These are phyloP conservation scores for Aspergillus sp. DNA, from an alignment of 2,329 filamentous ascomycete species.

Conservation along the genomic window DNA sequence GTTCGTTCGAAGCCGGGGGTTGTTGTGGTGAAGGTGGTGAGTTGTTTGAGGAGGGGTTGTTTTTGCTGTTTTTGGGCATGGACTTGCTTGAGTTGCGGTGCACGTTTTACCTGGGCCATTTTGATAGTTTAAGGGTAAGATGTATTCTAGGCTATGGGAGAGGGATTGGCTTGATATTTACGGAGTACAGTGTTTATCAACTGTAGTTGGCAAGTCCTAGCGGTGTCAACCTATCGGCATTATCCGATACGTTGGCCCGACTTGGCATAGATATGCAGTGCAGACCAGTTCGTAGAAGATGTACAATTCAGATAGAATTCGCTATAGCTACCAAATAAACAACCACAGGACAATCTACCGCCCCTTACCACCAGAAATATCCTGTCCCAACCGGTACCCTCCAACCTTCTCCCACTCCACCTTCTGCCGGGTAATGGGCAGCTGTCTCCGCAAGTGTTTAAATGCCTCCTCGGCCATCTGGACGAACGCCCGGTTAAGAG, in stretches of 20 bases:
- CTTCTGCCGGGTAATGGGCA: constrained; percentile 96
- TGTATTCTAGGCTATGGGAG: too few relatives aligned
- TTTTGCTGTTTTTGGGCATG: background rate
- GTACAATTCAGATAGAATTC: too few relatives aligned
- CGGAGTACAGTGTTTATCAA: too few relatives aligned
- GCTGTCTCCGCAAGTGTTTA: constrained; percentile 82
- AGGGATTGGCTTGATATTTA: background rate
- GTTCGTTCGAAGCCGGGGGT: constrained; percentile 32
- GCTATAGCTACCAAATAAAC: background rate
- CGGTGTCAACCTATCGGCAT: too few relatives aligned
- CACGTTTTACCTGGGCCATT: background rate
- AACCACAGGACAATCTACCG: constrained; percentile 11
- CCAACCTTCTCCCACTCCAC: constrained; percentile 99
- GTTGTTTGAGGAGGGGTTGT: constrained; percentile 13
- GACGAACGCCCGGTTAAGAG: constrained; percentile 84
- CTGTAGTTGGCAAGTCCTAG: too few relatives aligned
- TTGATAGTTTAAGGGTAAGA: background rate
- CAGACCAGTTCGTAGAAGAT: too few relatives aligned
- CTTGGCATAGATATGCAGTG: background rate
- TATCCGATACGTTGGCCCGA: background rate
- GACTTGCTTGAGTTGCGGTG: background rate
- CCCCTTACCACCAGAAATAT: constrained; percentile 62
- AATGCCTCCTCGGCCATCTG: constrained; percentile 89
- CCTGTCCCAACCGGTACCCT: constrained; percentile 78
- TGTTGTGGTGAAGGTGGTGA: constrained; percentile 27